Base-by-base conservation (phyloP, 2,329 filamentous ascomycete genomes). In the Diplodia corticola region DNA sequence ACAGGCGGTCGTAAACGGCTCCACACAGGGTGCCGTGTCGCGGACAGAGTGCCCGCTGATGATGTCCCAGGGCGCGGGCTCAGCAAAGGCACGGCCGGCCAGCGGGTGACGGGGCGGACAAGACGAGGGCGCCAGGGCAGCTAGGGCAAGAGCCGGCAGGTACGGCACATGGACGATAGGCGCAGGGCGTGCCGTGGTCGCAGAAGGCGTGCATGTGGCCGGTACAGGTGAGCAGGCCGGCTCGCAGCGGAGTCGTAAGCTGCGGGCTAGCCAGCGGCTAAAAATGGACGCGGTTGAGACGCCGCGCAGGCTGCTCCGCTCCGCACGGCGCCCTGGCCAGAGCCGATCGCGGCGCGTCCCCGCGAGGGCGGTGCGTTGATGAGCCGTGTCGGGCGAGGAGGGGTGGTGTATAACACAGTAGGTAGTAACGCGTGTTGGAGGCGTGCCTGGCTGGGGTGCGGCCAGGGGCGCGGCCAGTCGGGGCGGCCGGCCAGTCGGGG, bases 391-490 rank as follows among this genome's bases (percentile, higher is more conserved):
- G 15, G 33, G 33, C 33, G 53, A 37, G 51, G 51, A 24, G 51
- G 37, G 55, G 37, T 24, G 20, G n/a, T n/a, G 51, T 33, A 20
- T 15, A 54, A n/a, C n/a, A n/a, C n/a, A n/a, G n/a, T n/a, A n/a
- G n/a, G n/a, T n/a, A n/a, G n/a, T n/a, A n/a, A 54, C n/a, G n/a
- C 15, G 24, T 17, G 20, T 10, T 17, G 37, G 37, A 30, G 48
- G 40, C 55, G 48, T 46, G 55, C 55, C 24, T n/a, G 46, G 30
- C 40, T n/a, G 22, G 26, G 54, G 30, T 33, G 30, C 30, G 30
- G 57, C 40, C 40, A 50, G 57, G 57, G 57, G 57, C 57, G 57
- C 20, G 57, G 15, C 57, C 57, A 49, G 55, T 28, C 54, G 54
- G 35, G 13, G 35, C 22, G 53, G n/a, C 17, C 15, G 26, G 15